These are phyloP conservation scores for Rhodotorula sphaerocarpa DNA, from an alignment of 768 basidiomycete genomes.

Conservation along the genomic window DNA sequence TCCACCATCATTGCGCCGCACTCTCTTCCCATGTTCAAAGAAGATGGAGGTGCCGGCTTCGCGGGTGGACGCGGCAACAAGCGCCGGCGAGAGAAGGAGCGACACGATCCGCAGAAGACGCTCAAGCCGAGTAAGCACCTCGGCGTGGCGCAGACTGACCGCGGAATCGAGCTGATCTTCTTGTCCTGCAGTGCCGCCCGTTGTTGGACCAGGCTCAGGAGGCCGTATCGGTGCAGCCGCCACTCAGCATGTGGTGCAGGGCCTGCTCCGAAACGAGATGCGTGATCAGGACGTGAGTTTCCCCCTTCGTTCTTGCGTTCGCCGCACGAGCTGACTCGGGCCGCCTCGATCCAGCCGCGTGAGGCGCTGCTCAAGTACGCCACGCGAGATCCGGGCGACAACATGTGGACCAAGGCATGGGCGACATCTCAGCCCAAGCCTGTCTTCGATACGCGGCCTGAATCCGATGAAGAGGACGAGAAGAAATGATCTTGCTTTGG, in stretches of 20 bases:
- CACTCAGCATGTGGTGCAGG: constrained; percentile 92
- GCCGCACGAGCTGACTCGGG: constrained; percentile 19
- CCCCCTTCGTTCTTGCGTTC: background rate
- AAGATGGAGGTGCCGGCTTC: constrained; percentile 46
- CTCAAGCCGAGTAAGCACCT: constrained; percentile 53
- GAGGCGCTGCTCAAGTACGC: constrained; percentile 95
- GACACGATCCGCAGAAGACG: constrained; percentile 83
- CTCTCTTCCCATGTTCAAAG: constrained; percentile 83
- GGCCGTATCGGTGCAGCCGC: constrained; percentile 94
- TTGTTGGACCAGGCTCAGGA: constrained; percentile 84
- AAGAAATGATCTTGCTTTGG: too few relatives aligned
- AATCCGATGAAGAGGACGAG: constrained; percentile 52
- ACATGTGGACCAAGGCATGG: constrained; percentile 61
- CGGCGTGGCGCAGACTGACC: background rate
- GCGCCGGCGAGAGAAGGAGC: constrained; percentile 79
- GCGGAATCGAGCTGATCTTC: background rate
- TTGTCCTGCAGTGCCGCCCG: constrained; percentile 58
- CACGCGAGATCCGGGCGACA: constrained; percentile 61
- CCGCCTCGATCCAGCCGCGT: constrained; percentile 60
- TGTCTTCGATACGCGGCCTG: constrained; percentile 51
- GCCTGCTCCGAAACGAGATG: constrained; percentile 80
- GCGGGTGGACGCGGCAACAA: constrained; percentile 63
- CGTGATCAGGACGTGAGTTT: constrained; percentile 76
- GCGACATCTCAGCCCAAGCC: constrained; percentile 62
- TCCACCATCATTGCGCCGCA: constrained; percentile 89